Conservation (phyloP, 345 rosid genomes). For the Eucalyptus erythrocorys region DNA sequence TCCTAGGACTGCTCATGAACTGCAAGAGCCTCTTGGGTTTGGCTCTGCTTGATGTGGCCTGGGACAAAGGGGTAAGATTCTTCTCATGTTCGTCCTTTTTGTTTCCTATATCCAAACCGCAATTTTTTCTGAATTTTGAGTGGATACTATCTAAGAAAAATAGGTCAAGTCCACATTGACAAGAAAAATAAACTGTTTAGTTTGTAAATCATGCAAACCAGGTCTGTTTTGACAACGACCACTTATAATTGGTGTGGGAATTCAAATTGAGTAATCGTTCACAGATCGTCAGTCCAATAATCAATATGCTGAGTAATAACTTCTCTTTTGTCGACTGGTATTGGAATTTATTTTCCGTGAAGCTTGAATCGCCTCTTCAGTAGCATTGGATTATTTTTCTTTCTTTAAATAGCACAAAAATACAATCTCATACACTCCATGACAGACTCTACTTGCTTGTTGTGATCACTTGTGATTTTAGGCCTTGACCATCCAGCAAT, state of each 20-base stretch:
- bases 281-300: background rate
- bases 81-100: background rate
- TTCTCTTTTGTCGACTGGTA: background rate
- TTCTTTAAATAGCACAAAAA: too few relatives aligned
- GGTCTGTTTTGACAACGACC: background rate
- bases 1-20: slow-evolving; percentile 45
- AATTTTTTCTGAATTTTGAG: background rate
- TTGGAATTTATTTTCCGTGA: background rate
- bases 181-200: background rate
- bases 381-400: background rate
- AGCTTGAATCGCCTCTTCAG: background rate
- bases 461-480: background rate
- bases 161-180: background rate
- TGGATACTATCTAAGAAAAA: background rate
- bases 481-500: slow-evolving; percentile 24
- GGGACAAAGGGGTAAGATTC: slow-evolving; percentile 8
- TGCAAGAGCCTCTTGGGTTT: slow-evolving; percentile 32
- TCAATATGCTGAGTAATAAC: background rate
- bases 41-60: slow-evolving; percentile 21
- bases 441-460: background rate
- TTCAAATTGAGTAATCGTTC: background rate
- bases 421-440: too few relatives aligned
- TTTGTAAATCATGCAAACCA: background rate
- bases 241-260: background rate
- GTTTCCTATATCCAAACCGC: background rate